Evolutionary conservation across 768 basidiomycete genomes (phyloP).

Genomic region (Auricularia sp.): DNA sequence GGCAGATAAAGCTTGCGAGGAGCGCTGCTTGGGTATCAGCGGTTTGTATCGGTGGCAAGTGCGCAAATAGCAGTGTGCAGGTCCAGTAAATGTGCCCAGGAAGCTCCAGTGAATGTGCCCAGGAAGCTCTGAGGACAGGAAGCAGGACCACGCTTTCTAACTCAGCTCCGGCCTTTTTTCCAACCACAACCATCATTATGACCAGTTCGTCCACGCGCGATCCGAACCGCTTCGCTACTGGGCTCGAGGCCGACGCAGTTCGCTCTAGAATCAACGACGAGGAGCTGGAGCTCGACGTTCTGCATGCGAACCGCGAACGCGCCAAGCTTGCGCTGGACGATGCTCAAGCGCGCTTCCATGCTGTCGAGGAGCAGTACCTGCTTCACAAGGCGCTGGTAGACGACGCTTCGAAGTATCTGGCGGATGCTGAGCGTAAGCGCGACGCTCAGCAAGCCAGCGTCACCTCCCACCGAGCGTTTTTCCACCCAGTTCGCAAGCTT

Average conservation of each 20-base stretch:
- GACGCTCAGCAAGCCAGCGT: slow-evolving; percentile 77
- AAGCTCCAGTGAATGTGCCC: no score
- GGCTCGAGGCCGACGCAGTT: not conserved
- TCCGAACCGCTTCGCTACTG: not conserved
- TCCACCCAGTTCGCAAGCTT: not conserved
- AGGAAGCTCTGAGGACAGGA: no score
- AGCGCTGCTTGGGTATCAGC: no score
- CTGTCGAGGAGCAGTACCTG: not conserved
- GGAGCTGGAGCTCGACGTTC: not conserved
- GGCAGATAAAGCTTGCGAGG: no score
- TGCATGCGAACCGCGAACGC: not conserved
- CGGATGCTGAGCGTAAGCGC: slow-evolving; percentile 40
- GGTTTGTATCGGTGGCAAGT: no score
- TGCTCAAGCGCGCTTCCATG: not conserved
- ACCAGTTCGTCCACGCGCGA: not conserved
- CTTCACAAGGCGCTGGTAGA: not conserved
- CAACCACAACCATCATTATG: no score
- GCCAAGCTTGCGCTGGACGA: not conserved
- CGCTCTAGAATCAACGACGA: not conserved
- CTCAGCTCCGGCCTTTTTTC: no score
- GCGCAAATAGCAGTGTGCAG: no score
- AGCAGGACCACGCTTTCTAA: no score
- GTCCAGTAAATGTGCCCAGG: no score
- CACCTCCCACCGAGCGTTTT: slow-evolving; percentile 23
- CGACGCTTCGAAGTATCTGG: not conserved